Conservation (phyloP, 2,329 filamentous ascomycete species). For the Penicillium thymicola region DNA sequence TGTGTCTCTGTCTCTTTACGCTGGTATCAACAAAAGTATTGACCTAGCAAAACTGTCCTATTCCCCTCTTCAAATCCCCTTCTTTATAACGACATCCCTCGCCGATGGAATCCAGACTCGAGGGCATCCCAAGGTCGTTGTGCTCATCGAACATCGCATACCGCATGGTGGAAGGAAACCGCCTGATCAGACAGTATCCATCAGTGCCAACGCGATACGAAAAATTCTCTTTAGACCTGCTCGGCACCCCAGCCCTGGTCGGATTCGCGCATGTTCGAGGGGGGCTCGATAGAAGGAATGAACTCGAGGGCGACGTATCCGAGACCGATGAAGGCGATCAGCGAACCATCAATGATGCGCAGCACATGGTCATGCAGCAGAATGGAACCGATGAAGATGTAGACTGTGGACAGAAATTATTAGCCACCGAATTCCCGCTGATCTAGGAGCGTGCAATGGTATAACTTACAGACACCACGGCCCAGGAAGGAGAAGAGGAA, state of each 20-base stretch:
- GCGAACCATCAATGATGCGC: conserved; percentile 70
- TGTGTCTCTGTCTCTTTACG: not conserved
- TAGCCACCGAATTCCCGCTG: not conserved
- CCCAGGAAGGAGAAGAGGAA: conserved; percentile 98
- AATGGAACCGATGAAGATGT: conserved; percentile 89
- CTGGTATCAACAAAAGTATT: conserved; percentile 6
- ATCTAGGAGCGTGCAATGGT: not conserved
- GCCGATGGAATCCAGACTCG: not conserved
- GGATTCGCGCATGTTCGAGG: conserved; percentile 76
- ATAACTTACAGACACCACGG: conserved; percentile 80
- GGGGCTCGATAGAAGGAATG: conserved; percentile 73
- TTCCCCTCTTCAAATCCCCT: not conserved
- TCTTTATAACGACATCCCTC: not conserved
- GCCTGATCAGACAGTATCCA: not conserved
- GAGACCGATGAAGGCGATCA: conserved; percentile 75
- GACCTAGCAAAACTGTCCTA: not conserved
- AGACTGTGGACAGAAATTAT: conserved; percentile 60
- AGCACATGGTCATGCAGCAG: conserved; percentile 66
- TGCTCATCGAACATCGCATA: conserved; percentile 13
- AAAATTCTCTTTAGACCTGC: conserved; percentile 57
- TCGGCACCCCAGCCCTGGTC: conserved; percentile 74
- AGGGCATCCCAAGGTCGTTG: not conserved
- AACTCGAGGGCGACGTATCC: conserved; percentile 74
- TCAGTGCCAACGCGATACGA: not conserved
- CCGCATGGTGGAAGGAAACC: conserved; percentile 5